Evolutionary conservation across 352 stramenopile species (phyloP), one percentile per base, ranked within the genome.

Genomic region (Phytophthora fragariae): DNA sequence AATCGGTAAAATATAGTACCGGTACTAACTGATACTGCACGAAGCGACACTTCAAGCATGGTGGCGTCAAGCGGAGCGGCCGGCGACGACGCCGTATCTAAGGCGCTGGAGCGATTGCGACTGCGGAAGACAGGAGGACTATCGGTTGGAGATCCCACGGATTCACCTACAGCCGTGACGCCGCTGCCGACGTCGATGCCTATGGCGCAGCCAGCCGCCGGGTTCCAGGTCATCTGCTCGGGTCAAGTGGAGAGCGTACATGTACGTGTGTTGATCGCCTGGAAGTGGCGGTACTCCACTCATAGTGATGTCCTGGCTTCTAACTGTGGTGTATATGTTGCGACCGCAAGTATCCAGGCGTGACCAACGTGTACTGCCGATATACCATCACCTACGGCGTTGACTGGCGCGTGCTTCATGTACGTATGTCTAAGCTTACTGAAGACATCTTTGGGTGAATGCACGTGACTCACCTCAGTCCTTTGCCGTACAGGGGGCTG

Each of bases 361-460:
- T 95, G 29, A 84, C 85, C 54, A 97, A 98, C 66, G 62, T 98
- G 11, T 98, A 99, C 73, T 98, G 92, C 61, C 90, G 93, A 55
- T 99, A 99, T 68, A 72, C 85, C 17, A 90, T 99, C 62, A 93
- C 83, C 3, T 98, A 97, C 68, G 97, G 96, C 21, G 81, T 89
- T 24, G 94, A 99, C 78, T 99, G 97, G 96, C 86, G 85, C 11
- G 84, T 98, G 8, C 74, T 98, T 8, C 89, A 98, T 60, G 94
- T 92, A 54, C 24, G 81, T 63, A 1, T 44, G 24, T 27, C 24
- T 27, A 27, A 27, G 24, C 24, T 27, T 27, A 27, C 24, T 27
- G 24, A 27, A 27, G 27, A 21, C 8, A 8, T 29, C 7, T 6
- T 27, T 58, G 9, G 50, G 15, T 41, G 41, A 59, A 57, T 27